Base-by-base conservation (phyloP, 1,284 basidiomycete genomes). In the Ustilago xerochloae region DNA sequence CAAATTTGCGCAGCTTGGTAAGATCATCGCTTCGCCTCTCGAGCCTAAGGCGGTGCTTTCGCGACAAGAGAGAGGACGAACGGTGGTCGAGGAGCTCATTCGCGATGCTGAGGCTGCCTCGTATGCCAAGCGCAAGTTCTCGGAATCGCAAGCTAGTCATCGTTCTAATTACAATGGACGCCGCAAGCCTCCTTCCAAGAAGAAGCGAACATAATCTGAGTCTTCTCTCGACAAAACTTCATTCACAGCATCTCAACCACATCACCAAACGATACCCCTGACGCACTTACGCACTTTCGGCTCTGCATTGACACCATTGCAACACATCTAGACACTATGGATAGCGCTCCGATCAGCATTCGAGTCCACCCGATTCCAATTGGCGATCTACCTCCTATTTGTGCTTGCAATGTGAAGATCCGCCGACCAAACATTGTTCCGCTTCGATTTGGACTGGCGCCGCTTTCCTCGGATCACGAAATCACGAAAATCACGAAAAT, bases 81-180 rank as follows among this genome's bases (percentile, higher is more conserved):
- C 91, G 15, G 87, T 98, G 47, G 92, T 99, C 22, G 92, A 95
- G 71, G 92, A 93, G 81, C 87, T 98, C 18, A 89, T 97, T 50
- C 90, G 91, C 71, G 94, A 98, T 85, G 90, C 92, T 2, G 91
- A 92, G 83, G 89, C 93, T 18, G 90, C 90, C 77, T 88, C 90
- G 59, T 97, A 97, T 84, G 92, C 95, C 38, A 97, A 97, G 87
- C 90, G 90, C 86, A 98, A 97, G 87, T 97, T 94, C 85, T 89
- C 89, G 65, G 93, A 96, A 72, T 75, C 67, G 24, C 68, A 71
- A 36, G 63, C 59, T 16, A 65, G 62, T 28, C 67, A 70, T 18
- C 50, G 56, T 9, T 63, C 66, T 43, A 69, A 69, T 48, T 69
- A 69, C 52, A 69, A 69, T 18, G 66, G 66, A 2, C 51, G 66